Evolutionary conservation across 495 filamentous ascomycete genomes (phyloP), one percentile per base, ranked within the genome.

Genomic region (Bombardia bombarda): DNA sequence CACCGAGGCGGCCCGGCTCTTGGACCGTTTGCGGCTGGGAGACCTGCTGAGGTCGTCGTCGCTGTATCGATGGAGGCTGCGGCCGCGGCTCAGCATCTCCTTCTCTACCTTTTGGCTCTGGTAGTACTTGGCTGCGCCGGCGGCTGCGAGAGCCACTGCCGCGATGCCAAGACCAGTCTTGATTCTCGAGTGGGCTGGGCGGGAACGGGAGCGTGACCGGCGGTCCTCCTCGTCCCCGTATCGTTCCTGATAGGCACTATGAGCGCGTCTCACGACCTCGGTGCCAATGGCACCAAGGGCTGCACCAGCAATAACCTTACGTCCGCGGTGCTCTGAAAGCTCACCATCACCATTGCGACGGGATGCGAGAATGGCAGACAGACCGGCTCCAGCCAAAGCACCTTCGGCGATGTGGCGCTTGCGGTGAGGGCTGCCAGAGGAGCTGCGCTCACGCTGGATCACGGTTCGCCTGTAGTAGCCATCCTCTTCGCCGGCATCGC

Each of bases 321-420:
- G 74, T n/a, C 80, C 72, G 45, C 81, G 78, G 50, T 82, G 71
- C 26, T 81, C 63, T 0, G 69, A 71, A 38, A 71, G 61, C 39
- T 77, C 74, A 16, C 76, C 75, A 5, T 79, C 70, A 18, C 73
- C 76, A 49, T 80, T 75, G 37, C 74, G 70, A 47, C 82, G 86
- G 43, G 82, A 79, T 23, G 82, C 75, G 1, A 93, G 51, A 3
- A 95, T 56, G 32, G 86, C 87, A 3, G 83, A 82, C 7, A 82
- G 74, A 43, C 83, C 89, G 28, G 84, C 75, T 12, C 87, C 89
- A 35, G 86, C 83, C 25, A 90, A 64, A 19, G 86, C 87, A 26
- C 89, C 89, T 66, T 90, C 87, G 19, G 85, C 87, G n/a, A 95
- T 59, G 60, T 93, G 86, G 24, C 84, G 83, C 53, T 77, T 76